Evolutionary conservation across 257 asterid genomes (phyloP), one percentile per base, ranked within the genome.

Genomic region (Scutellaria baicalensis): DNA sequence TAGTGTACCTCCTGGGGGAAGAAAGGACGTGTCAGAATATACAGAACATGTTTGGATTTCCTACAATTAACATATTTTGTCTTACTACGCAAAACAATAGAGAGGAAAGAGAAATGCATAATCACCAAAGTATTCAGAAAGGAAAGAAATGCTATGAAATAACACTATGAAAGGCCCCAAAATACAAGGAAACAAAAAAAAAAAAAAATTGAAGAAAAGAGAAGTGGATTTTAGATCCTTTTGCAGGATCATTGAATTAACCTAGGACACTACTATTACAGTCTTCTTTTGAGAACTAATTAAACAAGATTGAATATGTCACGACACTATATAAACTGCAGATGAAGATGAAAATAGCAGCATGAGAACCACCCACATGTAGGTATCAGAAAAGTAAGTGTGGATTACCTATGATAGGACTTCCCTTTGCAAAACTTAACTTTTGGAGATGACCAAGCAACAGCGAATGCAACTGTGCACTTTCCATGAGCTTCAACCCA

Each of bases 401-500:
- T 48, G 31, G 71, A 38, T 80, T 88, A 91, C 99, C 99, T 86
- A 73, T 83, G 78, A 75, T 94, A 94, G 44, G 98, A 84, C 77
- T 89, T 94, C 35, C 98, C 99, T 77, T 94, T 94, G 90, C 89
- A 82, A 68, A 91, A 94, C 80, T 87, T 91, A 51, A 94, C 96
- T 86, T 91, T 84, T 9, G 99, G 99, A 65, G 97, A 92, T 1
- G 98, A 88, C 99, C 99, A 94, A 47, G 98, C 85, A 77, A 94
- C 84, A 42, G 99, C 77, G 72, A 94, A 94, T 45, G 98, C 92
- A 66, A 94, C 78, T 7, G 97, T 89, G 86, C 95, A 86, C 79
- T 92, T 91, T 56, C 99, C 99, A 70, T 94, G 92, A 68, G 99
- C 92, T 74, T 91, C 99, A 8, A 94, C 99, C 98, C 99, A 94